Base-by-base conservation (phyloP, 1,284 basidiomycete species). In the Sanghuangporus baumii region DNA sequence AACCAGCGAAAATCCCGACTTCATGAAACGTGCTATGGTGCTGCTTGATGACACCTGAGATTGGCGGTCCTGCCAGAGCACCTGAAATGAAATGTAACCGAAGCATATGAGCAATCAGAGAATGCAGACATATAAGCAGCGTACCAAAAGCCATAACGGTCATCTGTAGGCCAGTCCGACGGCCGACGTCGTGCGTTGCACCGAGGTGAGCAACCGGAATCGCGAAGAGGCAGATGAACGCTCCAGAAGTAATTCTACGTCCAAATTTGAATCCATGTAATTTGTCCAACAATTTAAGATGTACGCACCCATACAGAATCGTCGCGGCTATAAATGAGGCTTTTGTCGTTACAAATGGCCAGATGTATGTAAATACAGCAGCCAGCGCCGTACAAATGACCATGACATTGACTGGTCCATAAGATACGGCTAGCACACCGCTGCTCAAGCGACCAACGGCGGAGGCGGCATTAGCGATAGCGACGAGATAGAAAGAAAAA, bases 401-500 rank as follows among this genome's bases (percentile, higher is more conserved):
- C 54, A 73, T 71, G 38, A 72, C 68, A 55, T 70, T 73, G 34
- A 73, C 57, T 2, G 6, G 57, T 14, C 43, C 34, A 34, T 41
- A 61, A 3, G 20, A 31, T 14, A 82, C 81, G 9, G 75, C 71
- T 23, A 78, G 47, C 6, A 78, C 31, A 1, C 77, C 81, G n/a
- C 75, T 72, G 11, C 68, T 55, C 23, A 81, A 59, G 34, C 81
- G 75, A 16, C 80, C 81, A 12, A 79, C 59, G 3, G 74, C 72
- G 2, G 78, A 79, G 23, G 75, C 69, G 26, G 76, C 80, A 65
- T 84, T 84, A 6, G 77, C 75, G 26, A 84, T 79, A 52, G 79
- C 75, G 40, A 82, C 75, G 4, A 83, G 73, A 67, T 82, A 82
- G 68, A 81, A 82, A 0, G 80, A 73, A 62, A 81, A 77, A 16